Base-by-base conservation (phyloP, 2,329 filamentous ascomycete species). In the Epichloe coenophiala region DNA sequence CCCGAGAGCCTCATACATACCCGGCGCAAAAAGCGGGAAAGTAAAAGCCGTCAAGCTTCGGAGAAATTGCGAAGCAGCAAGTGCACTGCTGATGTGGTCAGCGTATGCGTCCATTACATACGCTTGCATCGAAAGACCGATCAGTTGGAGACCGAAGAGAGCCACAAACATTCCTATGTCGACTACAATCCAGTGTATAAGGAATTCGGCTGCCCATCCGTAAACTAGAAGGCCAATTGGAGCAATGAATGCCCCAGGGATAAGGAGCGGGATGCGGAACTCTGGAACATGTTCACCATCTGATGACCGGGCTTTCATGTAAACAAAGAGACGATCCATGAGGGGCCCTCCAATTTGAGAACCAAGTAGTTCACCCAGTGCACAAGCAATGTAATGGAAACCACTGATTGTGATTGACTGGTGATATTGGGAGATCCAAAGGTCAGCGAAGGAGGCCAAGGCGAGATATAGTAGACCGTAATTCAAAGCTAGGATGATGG, bases 391-490 rank as follows among this genome's bases (percentile, higher is more conserved):
- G 63, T 83, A 84, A 61, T 84, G 81, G 1, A 85, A 62, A 0
- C 78, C 78, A n/a, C 75, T 78, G 31, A 78, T 77, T 48, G 77
- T 75, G 9, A 74, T 68, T 0, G 72, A 71, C 57, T 82, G 70
- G 49, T 70, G 59, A 57, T 86, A 87, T 13, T 69, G 63, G 0
- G 60, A 55, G 2, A 62, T 68, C 78, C 79, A 86, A 1, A 86
- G 67, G 0, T 62, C 58, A 0, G 82, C 76, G 55, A 83, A 83
- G 2, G 76, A 83, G 0, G 77, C 75, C 0, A 86, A 71, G 33
- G 81, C 70, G 21, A 85, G 74, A 51, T 84, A 85, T 59, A 84
- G 74, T 1, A 81, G 61, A 0, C 81, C 81, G 55, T 82, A 84
- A 15, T 77, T 65, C 54, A 79, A 77, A 1, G 75, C 80, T 56